Percentiles rank a stretch among this genome's conserved stretches.
phyloP scores from a whole-genome alignment of 2,329 filamentous ascomycete species.

The Fusarium sp. region DNA sequence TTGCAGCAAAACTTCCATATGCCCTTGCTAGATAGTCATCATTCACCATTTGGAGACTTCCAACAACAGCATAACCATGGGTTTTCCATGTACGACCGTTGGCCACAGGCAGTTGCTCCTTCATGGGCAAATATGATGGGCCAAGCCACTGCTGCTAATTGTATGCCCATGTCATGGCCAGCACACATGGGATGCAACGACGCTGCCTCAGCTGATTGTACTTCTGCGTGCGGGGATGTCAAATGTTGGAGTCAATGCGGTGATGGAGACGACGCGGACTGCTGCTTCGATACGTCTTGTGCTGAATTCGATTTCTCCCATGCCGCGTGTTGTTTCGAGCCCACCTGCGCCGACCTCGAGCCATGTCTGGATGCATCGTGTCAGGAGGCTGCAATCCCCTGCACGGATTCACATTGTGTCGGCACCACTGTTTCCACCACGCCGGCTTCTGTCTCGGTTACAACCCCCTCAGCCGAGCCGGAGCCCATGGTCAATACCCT shows the following conservation, averaged over 20 bases:
- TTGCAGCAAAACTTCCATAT: conserved; percentile 39
- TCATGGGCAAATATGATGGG: conserved; percentile 39
- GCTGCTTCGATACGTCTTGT: conserved; percentile 57
- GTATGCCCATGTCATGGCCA: conserved; percentile 40
- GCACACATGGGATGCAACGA: conserved; percentile 49
- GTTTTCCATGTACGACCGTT: conserved; percentile 23
- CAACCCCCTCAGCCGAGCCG: conserved; percentile 50
- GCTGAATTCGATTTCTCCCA: conserved; percentile 43
- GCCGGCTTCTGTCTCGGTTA: conserved; percentile 48
- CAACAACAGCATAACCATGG: conserved; percentile 34
- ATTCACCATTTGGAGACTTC: conserved; percentile 35
- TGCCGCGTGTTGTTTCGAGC: conserved; percentile 50
- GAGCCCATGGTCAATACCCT: conserved; percentile 42
- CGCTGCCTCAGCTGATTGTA: conserved; percentile 54
- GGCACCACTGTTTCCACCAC: conserved; percentile 48
- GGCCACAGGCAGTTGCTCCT: conserved; percentile 28
- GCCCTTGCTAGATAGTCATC: conserved; percentile 21
- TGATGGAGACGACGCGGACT: conserved; percentile 51
- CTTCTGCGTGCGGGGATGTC: conserved; percentile 52
- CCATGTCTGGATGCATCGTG: conserved; percentile 56
- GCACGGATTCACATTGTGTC: conserved; percentile 55
- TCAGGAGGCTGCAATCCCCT: conserved; percentile 52
- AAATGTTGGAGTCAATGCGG: conserved; percentile 55
- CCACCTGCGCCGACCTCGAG: conserved; percentile 53
- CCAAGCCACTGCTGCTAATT: conserved; percentile 27